Evolutionary conservation across 306 rosid species (phyloP).

Genomic region (Comarum palustre): DNA sequence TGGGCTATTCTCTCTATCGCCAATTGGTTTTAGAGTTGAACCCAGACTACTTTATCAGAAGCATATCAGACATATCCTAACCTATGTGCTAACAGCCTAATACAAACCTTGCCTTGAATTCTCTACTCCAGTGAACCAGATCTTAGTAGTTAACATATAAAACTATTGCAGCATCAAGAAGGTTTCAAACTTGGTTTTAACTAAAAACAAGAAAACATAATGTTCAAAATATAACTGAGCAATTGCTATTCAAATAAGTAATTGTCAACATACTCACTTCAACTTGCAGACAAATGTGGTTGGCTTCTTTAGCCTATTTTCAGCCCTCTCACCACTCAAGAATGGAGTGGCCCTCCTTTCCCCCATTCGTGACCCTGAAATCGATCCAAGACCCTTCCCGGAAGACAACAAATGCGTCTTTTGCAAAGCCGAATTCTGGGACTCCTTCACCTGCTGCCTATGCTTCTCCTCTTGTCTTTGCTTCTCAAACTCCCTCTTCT

Average conservation of each 20-base stretch:
- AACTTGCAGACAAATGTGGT: slow-evolving; percentile 97
- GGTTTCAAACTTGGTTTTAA: background rate
- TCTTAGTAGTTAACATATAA: background rate
- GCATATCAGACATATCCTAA: background rate
- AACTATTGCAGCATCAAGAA: background rate
- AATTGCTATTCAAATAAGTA: slow-evolving; percentile 15
- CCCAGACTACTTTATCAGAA: too few species aligned
- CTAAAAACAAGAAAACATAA: background rate
- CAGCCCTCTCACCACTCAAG: slow-evolving; percentile 79
- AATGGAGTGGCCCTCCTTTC: slow-evolving; percentile 71
- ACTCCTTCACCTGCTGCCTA: slow-evolving; percentile 79
- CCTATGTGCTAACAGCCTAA: background rate
- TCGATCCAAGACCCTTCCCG: slow-evolving; percentile 79
- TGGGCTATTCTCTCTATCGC: too few species aligned
- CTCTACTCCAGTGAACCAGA: background rate
- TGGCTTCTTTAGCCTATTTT: slow-evolving; percentile 95
- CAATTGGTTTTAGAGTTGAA: too few species aligned
- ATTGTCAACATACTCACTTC: slow-evolving; percentile 62
- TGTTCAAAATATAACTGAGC: background rate
- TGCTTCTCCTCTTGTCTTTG: slow-evolving; percentile 85
- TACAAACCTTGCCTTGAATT: background rate
- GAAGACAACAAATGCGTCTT: slow-evolving; percentile 68
- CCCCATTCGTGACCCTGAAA: slow-evolving; percentile 84
- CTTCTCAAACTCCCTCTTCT: slow-evolving; percentile 84
- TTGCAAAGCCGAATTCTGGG: slow-evolving; percentile 66